Evolutionary conservation across 805 yeast species (phyloP), one percentile per base, ranked within the genome.

Genomic region (Candida hungchunana): DNA sequence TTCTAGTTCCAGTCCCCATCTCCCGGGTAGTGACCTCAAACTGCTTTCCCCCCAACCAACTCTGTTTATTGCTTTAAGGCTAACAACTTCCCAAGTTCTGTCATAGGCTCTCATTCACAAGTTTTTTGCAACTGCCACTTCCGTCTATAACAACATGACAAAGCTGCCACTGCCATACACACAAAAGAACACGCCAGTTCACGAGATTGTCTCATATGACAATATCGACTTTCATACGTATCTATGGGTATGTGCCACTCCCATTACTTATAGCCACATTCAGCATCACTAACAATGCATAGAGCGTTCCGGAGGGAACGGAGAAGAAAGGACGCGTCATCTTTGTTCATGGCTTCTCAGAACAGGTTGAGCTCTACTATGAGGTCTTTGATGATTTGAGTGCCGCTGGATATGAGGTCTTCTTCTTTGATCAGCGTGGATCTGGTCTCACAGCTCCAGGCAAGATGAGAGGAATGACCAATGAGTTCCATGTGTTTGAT

Each of bases 361-460:
- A 83, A 47, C 68, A 66, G 37, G 64, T 75, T 9, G 50, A 55
- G 14, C 36, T 74, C 2, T 80, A 78, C 50, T 57, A 64, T 23
- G 71, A 73, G 34, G 49, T 73, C 19, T 71, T 73, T 52, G 88
- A 83, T 47, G 60, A 63, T 4, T 53, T 82, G 37, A 60, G 72
- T 3, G 50, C 51, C 16, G 40, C 46, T 10, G 89, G 90, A 0
- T 80, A 71, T 53, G 88, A 82, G 48, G 64, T 73, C 0, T 81
- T 78, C 53, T 73, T 73, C 51, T 84, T 74, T 56, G 87, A 79
- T 55, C 90, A 82, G 57, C 65, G 89, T 52, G 94, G 93, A 1
- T 75, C 86, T 7, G 89, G 89, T 3, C 68, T 63, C 34, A 81
- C 89, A 0, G 68, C 77, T 1, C 69, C 72, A 2, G 77, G 76